These are phyloP conservation scores for Oenanthe sinensis DNA, from an alignment of 129 eudicot genomes.

Conservation along the genomic window DNA sequence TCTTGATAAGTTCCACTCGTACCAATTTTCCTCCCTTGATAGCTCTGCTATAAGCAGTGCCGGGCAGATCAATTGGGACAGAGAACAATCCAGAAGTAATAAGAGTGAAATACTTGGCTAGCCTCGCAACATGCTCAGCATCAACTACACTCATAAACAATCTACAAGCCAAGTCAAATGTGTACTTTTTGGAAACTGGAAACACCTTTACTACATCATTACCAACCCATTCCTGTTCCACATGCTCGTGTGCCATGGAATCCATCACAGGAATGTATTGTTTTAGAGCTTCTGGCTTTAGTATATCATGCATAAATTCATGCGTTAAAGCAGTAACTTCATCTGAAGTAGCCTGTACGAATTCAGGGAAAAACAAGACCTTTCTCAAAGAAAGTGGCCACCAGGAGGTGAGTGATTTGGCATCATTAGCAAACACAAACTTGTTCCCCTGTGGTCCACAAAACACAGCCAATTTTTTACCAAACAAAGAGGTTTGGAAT, in stretches of 20 bases:
- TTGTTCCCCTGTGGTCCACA: slow-evolving; percentile 30
- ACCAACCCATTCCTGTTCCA: slow-evolving; percentile 17
- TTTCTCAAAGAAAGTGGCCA: slow-evolving; percentile 20
- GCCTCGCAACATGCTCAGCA: slow-evolving; percentile 9
- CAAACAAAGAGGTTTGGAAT: slow-evolving; percentile 20
- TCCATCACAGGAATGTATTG: slow-evolving; percentile 28
- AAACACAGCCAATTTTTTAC: slow-evolving; percentile 20
- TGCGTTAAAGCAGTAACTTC: slow-evolving; percentile 1
- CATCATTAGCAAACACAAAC: slow-evolving; percentile 27
- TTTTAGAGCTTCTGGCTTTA: slow-evolving; percentile 23
- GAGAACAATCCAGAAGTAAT: slow-evolving; percentile 19
- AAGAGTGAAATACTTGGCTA: slow-evolving; percentile 15
- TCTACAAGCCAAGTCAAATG: slow-evolving; percentile 22
- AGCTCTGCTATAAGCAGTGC: slow-evolving; percentile 22
- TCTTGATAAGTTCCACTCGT: slow-evolving; percentile 15
- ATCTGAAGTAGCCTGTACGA: background rate
- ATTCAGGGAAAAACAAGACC: slow-evolving; percentile 17
- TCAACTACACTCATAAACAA: slow-evolving; percentile 23
- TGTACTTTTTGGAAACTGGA: slow-evolving; percentile 19
- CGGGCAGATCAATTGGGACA: slow-evolving; percentile 30
- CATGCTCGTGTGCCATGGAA: slow-evolving; percentile 22
- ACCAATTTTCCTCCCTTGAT: slow-evolving; percentile 20
- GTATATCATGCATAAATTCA: slow-evolving; percentile 10
- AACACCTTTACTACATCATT: slow-evolving; percentile 14
- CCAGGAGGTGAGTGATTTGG: slow-evolving; percentile 20